Percentiles rank a stretch among this genome's conserved stretches.
Evolutionary conservation across 169 alveolate genomes (phyloP).

Genomic region (Besnoitia besnoiti): DNA sequence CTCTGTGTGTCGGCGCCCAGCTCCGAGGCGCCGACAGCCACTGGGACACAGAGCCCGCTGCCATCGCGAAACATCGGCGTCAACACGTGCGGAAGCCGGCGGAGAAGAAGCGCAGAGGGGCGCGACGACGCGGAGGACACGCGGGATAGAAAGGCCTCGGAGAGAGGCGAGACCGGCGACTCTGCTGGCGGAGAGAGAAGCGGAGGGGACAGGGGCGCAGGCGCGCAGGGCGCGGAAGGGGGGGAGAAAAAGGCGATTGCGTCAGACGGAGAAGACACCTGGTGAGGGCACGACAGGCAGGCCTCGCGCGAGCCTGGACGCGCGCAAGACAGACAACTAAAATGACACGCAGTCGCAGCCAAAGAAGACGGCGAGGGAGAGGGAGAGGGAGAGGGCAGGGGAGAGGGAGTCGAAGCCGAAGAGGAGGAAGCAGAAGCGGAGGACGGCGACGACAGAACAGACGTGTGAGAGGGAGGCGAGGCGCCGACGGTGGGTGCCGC

Average conservation of each 20-base stretch:
- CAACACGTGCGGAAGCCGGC: neutral
- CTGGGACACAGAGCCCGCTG: slow-evolving; percentile 13
- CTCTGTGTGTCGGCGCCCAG: neutral
- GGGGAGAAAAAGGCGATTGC: neutral
- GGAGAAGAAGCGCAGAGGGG: neutral
- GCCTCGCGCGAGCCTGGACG: neutral
- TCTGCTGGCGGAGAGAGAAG: neutral
- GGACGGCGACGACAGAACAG: too few relatives aligned
- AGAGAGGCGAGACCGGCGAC: neutral
- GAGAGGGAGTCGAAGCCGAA: neutral
- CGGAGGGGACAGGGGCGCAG: neutral
- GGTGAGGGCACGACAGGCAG: slow-evolving; percentile 2
- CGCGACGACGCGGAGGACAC: neutral
- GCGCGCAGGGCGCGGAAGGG: neutral
- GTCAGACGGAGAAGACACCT: neutral
- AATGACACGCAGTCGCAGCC: neutral
- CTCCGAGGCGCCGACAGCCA: neutral
- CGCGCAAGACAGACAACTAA: neutral
- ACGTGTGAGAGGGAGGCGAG: too few relatives aligned
- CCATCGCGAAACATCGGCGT: neutral
- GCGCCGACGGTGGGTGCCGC: too few relatives aligned
- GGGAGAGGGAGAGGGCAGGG: neutral
- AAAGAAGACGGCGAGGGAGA: neutral
- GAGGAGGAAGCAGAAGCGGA: neutral
- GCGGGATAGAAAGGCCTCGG: neutral